Evolutionary conservation across 768 basidiomycete species (phyloP).

Genomic region (Postia placenta): DNA sequence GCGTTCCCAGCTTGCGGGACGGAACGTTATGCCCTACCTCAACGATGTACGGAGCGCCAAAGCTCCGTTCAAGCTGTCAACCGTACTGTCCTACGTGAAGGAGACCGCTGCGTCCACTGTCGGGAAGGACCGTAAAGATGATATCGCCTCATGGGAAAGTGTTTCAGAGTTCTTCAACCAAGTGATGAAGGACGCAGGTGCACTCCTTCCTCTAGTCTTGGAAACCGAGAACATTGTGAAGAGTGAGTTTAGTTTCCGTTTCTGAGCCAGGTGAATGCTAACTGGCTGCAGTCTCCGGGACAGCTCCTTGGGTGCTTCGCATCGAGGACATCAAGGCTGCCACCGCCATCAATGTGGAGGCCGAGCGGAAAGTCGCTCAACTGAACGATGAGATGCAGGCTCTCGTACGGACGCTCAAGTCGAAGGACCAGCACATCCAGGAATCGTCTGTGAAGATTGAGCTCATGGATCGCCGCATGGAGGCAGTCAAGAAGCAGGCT

Average conservation of each 20-base stretch:
- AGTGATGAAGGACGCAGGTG: constrained; percentile 64
- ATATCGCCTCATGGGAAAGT: constrained; percentile 70
- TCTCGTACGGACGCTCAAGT: constrained; percentile 74
- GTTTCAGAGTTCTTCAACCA: constrained; percentile 64
- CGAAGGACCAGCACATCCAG: constrained; percentile 87
- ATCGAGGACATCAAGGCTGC: constrained; percentile 79
- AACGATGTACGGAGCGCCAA: constrained; percentile 75
- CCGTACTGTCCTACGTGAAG: constrained; percentile 64
- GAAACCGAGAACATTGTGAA: constrained; percentile 77
- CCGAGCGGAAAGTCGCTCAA: constrained; percentile 80
- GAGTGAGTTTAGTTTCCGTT: constrained; percentile 40
- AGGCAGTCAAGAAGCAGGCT: constrained; percentile 84
- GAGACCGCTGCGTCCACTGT: constrained; percentile 69
- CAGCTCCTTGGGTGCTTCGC: constrained; percentile 81
- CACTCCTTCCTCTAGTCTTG: constrained; percentile 61
- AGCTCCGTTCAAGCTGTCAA: constrained; percentile 66
- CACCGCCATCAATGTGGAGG: constrained; percentile 84
- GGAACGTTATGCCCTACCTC: constrained; percentile 83
- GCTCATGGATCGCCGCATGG: constrained; percentile 89
- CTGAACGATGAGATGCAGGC: constrained; percentile 89
- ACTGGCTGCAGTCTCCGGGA: constrained; percentile 50
- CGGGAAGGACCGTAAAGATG: constrained; percentile 60
- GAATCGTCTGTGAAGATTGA: constrained; percentile 91
- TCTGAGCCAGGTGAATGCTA: neutral
- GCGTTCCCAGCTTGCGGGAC: too few relatives aligned